Percentiles rank a stretch among this genome's conserved stretches.
Conservation (phyloP, 805 yeast species). For the Yarrowia keelungensis region DNA sequence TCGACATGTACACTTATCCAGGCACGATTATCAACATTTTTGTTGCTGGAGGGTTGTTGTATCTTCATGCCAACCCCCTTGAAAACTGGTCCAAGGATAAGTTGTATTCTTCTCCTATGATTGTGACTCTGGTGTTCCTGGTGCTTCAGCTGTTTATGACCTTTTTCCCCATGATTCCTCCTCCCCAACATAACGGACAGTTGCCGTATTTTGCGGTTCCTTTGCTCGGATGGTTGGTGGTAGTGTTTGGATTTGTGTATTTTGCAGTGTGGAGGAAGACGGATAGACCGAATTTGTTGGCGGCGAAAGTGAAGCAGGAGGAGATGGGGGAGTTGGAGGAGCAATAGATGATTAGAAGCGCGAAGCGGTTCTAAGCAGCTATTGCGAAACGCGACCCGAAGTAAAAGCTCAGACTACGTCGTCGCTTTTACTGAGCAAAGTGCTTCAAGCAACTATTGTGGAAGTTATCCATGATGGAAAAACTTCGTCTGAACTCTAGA, state of each 20-base stretch:
- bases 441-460: too few species aligned
- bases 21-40: constrained; percentile 64
- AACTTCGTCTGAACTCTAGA: fast-evolving
- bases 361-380: too few species aligned
- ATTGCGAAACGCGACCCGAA: too few species aligned
- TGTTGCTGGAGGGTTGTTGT: constrained; percentile 61
- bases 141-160: constrained; percentile 59
- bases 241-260: constrained; percentile 2
- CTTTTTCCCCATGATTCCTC: constrained; percentile 63
- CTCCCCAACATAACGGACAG: constrained; percentile 50
- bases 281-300: constrained; percentile 2
- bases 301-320: constrained; percentile 11
- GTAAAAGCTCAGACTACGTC: too few species aligned
- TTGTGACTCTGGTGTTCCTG: constrained; percentile 52
- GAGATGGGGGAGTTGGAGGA: constrained; percentile 1
- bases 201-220: constrained; percentile 69
- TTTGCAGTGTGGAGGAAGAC: constrained; percentile 24
- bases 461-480: too few species aligned
- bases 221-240: constrained; percentile 53
- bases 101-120: constrained; percentile 48
- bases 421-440: too few species aligned
- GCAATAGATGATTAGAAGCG: too few species aligned
- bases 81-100: constrained; percentile 53
- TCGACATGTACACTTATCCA: constrained; percentile 68
- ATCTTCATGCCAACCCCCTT: constrained; percentile 55